Conservation (phyloP, 768 basidiomycete species). For the Suillus paluster region DNA sequence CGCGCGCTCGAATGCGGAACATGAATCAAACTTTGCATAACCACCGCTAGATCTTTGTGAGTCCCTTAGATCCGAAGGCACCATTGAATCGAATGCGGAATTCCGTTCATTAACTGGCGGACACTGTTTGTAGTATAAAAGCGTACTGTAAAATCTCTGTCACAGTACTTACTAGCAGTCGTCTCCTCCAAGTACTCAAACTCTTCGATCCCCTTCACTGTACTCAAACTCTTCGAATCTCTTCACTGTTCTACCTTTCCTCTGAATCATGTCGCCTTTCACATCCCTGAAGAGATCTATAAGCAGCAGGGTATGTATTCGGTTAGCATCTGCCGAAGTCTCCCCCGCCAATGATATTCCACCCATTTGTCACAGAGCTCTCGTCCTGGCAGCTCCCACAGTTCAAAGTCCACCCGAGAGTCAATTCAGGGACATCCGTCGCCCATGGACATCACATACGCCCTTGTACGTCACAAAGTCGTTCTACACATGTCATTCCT, state of each 20-base stretch:
- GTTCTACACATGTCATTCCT: not conserved
- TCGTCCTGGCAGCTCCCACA: constrained; percentile 16
- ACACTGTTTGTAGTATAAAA: constrained; percentile 24
- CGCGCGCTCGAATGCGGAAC: constrained; percentile 8
- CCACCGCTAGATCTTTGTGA: constrained; percentile 13
- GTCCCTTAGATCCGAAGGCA: constrained; percentile 19
- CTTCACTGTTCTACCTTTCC: not conserved
- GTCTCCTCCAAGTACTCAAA: not conserved
- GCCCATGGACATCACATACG: constrained; percentile 24
- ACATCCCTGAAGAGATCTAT: constrained; percentile 27
- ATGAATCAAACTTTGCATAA: constrained; percentile 1
- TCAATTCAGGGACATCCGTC: constrained; percentile 21
- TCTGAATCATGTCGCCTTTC: constrained; percentile 21
- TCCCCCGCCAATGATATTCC: not conserved
- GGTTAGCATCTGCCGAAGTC: not conserved
- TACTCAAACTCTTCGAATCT: not conserved
- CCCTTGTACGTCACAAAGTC: constrained; percentile 20
- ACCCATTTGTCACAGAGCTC: not conserved
- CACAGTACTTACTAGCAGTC: constrained; percentile 6
- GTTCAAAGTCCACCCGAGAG: constrained; percentile 19
- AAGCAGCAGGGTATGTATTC: constrained; percentile 23
- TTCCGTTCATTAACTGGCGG: constrained; percentile 4
- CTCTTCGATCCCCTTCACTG: not conserved
- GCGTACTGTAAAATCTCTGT: constrained; percentile 1
- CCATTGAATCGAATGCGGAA: constrained; percentile 3